Percentiles rank a stretch among this genome's conserved stretches.
These are phyloP conservation scores for Diaporthe sp. DNA, from an alignment of 2,329 filamentous ascomycete species.

Conservation along the genomic window DNA sequence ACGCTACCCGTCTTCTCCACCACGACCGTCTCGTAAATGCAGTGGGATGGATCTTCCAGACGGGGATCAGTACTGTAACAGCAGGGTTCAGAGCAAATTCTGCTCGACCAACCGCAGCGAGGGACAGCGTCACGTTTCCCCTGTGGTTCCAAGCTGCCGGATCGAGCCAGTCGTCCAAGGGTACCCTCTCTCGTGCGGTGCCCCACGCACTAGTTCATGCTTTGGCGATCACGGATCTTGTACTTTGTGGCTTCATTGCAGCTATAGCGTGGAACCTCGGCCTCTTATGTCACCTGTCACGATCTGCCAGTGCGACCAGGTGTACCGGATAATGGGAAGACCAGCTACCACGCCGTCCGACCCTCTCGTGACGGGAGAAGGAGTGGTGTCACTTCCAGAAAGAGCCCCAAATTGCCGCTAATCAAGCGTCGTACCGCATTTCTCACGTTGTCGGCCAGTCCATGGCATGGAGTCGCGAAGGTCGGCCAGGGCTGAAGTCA, in stretches of 20 bases:
- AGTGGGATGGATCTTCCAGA: background rate
- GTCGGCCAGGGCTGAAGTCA: background rate
- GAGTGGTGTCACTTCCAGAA: background rate
- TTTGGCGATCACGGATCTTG: slow-evolving; percentile 19
- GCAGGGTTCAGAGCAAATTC: slow-evolving; percentile 27
- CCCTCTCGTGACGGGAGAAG: background rate
- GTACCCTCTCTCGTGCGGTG: slow-evolving; percentile 11
- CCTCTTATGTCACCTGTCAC: background rate
- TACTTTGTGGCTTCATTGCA: slow-evolving; percentile 18
- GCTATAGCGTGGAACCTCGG: background rate
- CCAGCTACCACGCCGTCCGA: background rate
- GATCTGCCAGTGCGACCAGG: slow-evolving; percentile 16
- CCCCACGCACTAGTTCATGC: slow-evolving; percentile 24
- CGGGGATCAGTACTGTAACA: background rate
- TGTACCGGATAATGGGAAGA: background rate
- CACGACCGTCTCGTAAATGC: slow-evolving; percentile 1
- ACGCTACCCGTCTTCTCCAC: background rate
- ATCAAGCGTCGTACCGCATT: background rate
- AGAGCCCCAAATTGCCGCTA: background rate
- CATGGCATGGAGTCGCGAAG: background rate
- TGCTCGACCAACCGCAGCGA: slow-evolving; percentile 24
- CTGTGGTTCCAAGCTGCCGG: slow-evolving; percentile 36
- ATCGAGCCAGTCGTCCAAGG: slow-evolving; percentile 12
- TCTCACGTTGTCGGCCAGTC: background rate
- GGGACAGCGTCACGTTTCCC: slow-evolving; percentile 33